phyloP scores from a whole-genome alignment of 495 filamentous ascomycete species.

The Neurospora tetraspora region DNA sequence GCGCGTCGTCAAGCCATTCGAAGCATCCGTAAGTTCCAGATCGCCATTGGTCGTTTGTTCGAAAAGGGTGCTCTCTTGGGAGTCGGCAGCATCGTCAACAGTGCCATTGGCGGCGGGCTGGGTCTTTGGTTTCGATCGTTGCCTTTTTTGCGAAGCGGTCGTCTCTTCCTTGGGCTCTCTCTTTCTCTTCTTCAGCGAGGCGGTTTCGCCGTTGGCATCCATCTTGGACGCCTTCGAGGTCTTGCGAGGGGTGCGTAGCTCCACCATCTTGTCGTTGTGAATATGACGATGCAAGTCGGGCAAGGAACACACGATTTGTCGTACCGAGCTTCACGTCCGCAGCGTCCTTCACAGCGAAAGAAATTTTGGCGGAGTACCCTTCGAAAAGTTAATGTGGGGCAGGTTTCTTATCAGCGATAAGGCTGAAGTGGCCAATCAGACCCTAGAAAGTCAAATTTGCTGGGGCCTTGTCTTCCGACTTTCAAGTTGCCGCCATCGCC shows the following conservation, averaged over 20 bases:
- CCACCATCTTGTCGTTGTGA: neutral
- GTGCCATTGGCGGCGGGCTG: conserved; percentile 3
- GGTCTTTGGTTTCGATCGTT: conserved; percentile 15
- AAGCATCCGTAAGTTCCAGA: conserved; percentile 5
- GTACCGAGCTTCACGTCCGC: neutral
- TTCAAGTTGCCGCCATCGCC: neutral
- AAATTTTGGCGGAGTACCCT: conserved; percentile 25
- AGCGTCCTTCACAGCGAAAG: conserved; percentile 7
- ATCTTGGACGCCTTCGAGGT: conserved; percentile 3
- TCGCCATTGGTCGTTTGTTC: conserved; percentile 3
- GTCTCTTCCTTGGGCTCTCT: conserved; percentile 22
- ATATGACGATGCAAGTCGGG: conserved; percentile 1
- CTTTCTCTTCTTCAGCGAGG: conserved; percentile 26
- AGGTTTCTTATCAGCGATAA: conserved; percentile 23
- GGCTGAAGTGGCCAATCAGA: conserved; percentile 12
- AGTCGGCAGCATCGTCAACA: conserved; percentile 1
- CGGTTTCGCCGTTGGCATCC: conserved; percentile 21
- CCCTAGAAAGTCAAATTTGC: conserved; percentile 10
- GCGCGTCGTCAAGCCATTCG: neutral
- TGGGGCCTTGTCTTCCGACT: neutral
- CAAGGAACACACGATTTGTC: neutral
- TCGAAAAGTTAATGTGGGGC: conserved; percentile 25
- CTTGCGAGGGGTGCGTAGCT: neutral
- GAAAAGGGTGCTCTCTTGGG: neutral
- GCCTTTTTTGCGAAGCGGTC: conserved; percentile 15